A percentile compares a stretch with the other conserved stretches of the same genome.
These are phyloP conservation scores for Albugo candida DNA, from an alignment of 352 stramenopile species.

Conservation along the genomic window DNA sequence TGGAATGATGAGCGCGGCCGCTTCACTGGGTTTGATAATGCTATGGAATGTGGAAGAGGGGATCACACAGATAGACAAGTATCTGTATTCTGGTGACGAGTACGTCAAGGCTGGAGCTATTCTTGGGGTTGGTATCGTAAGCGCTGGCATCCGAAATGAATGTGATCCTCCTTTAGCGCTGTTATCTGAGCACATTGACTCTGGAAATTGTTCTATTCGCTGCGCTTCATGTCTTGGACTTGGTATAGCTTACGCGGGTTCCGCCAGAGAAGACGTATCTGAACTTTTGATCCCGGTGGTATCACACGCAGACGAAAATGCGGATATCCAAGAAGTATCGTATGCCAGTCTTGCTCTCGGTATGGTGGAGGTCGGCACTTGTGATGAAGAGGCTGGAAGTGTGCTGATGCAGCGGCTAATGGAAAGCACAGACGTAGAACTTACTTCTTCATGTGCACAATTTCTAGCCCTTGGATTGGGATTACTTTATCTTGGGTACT, in stretches of 20 bases:
- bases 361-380: slow-evolving; percentile 97
- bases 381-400: slow-evolving; percentile 92
- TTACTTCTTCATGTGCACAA: slow-evolving; percentile 89
- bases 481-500: slow-evolving; percentile 93
- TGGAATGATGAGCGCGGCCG: slow-evolving; percentile 96
- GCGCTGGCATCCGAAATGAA: slow-evolving; percentile 88
- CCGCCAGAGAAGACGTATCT: slow-evolving; percentile 90
- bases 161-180: slow-evolving; percentile 93
- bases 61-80: slow-evolving; percentile 98
- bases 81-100: slow-evolving; percentile 95
- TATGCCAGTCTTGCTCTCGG: slow-evolving; percentile 92
- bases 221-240: slow-evolving; percentile 89
- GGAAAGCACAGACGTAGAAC: slow-evolving; percentile 93
- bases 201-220: slow-evolving; percentile 85
- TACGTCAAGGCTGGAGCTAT: slow-evolving; percentile 96
- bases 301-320: slow-evolving; percentile 74
- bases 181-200: slow-evolving; percentile 94
- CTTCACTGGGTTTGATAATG: slow-evolving; percentile 94
- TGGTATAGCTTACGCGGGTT: slow-evolving; percentile 96
- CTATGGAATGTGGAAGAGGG: slow-evolving; percentile 99
- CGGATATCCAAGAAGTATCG: slow-evolving; percentile 82
- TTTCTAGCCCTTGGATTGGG: slow-evolving; percentile 95
- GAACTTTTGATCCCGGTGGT: slow-evolving; percentile 93
- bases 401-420: slow-evolving; percentile 95
- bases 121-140: slow-evolving; percentile 93